These are phyloP conservation scores for Zygosaccharomyces bailii DNA, from an alignment of 805 yeast species.

Conservation along the genomic window DNA sequence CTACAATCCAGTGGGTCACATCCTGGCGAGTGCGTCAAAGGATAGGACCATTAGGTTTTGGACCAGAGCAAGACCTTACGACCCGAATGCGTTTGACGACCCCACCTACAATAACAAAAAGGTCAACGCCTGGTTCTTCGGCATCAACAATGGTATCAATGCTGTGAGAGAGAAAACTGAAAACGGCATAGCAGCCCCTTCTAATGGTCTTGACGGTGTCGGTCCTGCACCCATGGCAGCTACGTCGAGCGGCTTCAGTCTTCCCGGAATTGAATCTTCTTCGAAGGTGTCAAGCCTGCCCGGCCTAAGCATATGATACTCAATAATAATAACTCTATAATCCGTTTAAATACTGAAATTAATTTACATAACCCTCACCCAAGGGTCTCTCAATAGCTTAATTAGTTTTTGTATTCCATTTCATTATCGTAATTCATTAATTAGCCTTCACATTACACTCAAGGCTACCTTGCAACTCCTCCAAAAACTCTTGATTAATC, in stretches of 20 bases:
- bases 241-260: constrained; percentile 3
- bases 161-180: constrained; percentile 36
- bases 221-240: constrained; percentile 6
- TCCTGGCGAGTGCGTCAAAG: constrained; percentile 87
- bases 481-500: constrained; percentile 22
- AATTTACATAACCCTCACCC: constrained; percentile 9
- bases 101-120: constrained; percentile 71
- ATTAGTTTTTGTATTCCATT: neutral
- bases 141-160: constrained; percentile 38
- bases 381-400: constrained; percentile 7
- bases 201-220: constrained; percentile 13
- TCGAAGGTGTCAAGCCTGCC: constrained; percentile 15
- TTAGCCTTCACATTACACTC: constrained; percentile 8
- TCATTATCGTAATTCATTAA: constrained; percentile 5
- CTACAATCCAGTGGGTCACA: constrained; percentile 92
- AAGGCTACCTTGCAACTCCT: constrained; percentile 12
- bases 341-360: constrained; percentile 8
- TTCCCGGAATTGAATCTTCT: constrained; percentile 18
- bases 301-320: constrained; percentile 16
- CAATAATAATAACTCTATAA: constrained; percentile 7
- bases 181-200: constrained; percentile 36
- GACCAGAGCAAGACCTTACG: constrained; percentile 90
- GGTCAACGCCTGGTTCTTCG: constrained; percentile 54
- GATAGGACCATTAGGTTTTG: constrained; percentile 92
- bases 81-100: constrained; percentile 76